A percentile compares a stretch with the other conserved stretches of the same genome.
Conservation (phyloP, 2,329 filamentous ascomycete genomes). For the Diaporthe sp. region DNA sequence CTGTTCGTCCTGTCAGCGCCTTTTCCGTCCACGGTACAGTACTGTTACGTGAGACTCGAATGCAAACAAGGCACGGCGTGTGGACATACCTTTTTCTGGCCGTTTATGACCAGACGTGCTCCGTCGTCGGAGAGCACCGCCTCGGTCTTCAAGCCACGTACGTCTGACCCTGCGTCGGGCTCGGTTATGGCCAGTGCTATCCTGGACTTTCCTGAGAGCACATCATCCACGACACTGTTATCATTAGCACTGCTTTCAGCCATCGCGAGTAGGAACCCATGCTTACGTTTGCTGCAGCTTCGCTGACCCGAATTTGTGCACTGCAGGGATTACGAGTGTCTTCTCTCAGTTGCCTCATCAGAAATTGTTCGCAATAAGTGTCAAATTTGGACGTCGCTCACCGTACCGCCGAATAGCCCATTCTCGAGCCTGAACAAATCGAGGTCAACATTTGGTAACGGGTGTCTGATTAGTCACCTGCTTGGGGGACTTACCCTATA, state of each 20-base stretch:
- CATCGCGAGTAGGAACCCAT: conserved; percentile 39
- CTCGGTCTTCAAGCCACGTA: conserved; percentile 41
- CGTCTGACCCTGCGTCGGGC: conserved; percentile 44
- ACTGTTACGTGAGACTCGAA: background rate
- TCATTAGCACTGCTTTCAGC: conserved; percentile 44
- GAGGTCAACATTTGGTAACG: conserved; percentile 7
- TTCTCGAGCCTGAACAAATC: conserved; percentile 45
- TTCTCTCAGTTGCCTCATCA: background rate
- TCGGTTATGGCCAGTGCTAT: conserved; percentile 45
- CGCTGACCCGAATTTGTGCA: conserved; percentile 46
- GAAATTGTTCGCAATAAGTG: background rate
- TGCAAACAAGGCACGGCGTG: background rate
- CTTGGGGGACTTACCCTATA: conserved; percentile 44
- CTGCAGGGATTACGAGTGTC: conserved; percentile 42
- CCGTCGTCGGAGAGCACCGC: conserved; percentile 40
- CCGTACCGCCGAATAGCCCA: conserved; percentile 37
- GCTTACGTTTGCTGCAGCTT: conserved; percentile 45
- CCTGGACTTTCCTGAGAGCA: conserved; percentile 54
- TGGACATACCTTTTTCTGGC: conserved; percentile 63
- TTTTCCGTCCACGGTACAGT: background rate
- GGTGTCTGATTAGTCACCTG: background rate
- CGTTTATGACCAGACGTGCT: conserved; percentile 68
- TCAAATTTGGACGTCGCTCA: background rate
- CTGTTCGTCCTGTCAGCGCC: conserved; percentile 45
- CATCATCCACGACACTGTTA: conserved; percentile 47